These are phyloP conservation scores for Wickerhamia fluorescens DNA, from an alignment of 805 yeast species.

Conservation along the genomic window DNA sequence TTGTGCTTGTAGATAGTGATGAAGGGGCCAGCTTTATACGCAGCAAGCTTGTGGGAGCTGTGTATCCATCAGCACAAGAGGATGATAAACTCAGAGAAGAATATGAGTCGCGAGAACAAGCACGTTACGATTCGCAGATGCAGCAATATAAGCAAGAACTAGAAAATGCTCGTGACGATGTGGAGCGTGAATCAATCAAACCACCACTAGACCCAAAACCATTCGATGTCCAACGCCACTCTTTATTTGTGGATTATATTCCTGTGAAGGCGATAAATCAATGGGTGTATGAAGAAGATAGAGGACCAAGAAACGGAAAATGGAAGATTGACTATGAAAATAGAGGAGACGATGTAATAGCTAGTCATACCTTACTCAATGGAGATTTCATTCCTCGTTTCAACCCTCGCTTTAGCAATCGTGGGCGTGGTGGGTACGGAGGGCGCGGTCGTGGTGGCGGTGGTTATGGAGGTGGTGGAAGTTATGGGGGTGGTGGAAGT, in stretches of 20 bases:
- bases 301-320: slow-evolving; percentile 37
- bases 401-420: slow-evolving; percentile 5
- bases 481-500: slow-evolving; percentile 1
- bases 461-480: neutral
- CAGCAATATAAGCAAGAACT: slow-evolving; percentile 8
- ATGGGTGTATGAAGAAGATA: slow-evolving; percentile 42
- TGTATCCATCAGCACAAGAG: slow-evolving; percentile 25
- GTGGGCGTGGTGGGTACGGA: slow-evolving; percentile 6
- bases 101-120: slow-evolving; percentile 12
- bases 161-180: slow-evolving; percentile 10
- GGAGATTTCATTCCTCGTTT: slow-evolving; percentile 11
- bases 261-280: slow-evolving; percentile 39
- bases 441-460: slow-evolving; percentile 3
- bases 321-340: slow-evolving; percentile 37
- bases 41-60: slow-evolving; percentile 24
- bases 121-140: slow-evolving; percentile 10
- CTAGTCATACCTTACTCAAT: slow-evolving; percentile 25
- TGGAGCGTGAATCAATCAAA: slow-evolving; percentile 3
- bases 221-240: slow-evolving; percentile 12
- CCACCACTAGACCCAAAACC: slow-evolving; percentile 13
- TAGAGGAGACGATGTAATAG: slow-evolving; percentile 24
- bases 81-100: slow-evolving; percentile 12
- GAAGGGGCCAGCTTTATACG: slow-evolving; percentile 34
- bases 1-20: slow-evolving; percentile 32
- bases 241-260: slow-evolving; percentile 35